Conservation (phyloP, 2,329 filamentous ascomycete species). For the Clarireedia homoeocarpa region DNA sequence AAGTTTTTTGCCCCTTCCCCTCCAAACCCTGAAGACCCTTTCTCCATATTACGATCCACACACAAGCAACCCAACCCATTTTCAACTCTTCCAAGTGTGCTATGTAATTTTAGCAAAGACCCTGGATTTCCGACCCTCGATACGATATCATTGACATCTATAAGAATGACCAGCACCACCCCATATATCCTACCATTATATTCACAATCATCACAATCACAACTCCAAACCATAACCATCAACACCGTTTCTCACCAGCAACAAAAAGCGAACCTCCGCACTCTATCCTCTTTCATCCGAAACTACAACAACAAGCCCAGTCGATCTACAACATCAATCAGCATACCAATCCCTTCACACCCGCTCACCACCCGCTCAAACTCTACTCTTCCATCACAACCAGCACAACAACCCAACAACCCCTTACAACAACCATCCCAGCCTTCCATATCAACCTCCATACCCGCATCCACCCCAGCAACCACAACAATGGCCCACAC, state of each 20-base stretch:
- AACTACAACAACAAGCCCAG: not conserved
- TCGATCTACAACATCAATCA: not conserved
- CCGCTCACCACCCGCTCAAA: not conserved
- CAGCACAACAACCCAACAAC: not conserved
- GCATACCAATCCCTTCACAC: not conserved
- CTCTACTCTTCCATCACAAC: not conserved
- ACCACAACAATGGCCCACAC: conserved; percentile 2
- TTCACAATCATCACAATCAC: not conserved
- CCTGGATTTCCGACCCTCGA: too few species aligned
- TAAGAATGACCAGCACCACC: conserved; percentile 1
- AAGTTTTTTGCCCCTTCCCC: not conserved
- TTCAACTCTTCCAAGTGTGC: too few species aligned
- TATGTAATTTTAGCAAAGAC: too few species aligned
- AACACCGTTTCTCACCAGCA: not conserved
- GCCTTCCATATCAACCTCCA: not conserved
- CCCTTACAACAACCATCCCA: not conserved
- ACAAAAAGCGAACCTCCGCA: not conserved
- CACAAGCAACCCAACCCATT: too few species aligned
- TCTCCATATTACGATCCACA: not conserved
- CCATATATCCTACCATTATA: not conserved
- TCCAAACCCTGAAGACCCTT: not conserved
- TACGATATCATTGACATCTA: not conserved
- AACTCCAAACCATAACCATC: not conserved
- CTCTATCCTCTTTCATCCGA: conserved; percentile 8
- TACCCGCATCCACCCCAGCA: too few species aligned